phyloP scores from a whole-genome alignment of 306 rosid genomes.

The Medicago truncatula region MtrunA17r5.0-ANR NC_053044.1:34823501-34824000 shows the following conservation, averaged over 20 bases:
- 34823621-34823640: conserved; percentile 94
- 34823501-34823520: conserved; percentile 93
- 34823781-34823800: conserved; percentile 94
- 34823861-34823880: conserved; percentile 3
- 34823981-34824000: conserved; percentile 2
- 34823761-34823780: conserved; percentile 94
- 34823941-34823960: conserved; percentile 16
- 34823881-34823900: conserved; percentile 7
- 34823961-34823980: neutral
- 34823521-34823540: conserved; percentile 99
- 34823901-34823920: neutral
- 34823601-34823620: conserved; percentile 92
- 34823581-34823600: conserved; percentile 97
- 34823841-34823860: conserved; percentile 97
- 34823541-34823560: conserved; percentile 99
- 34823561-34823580: conserved; percentile 89
- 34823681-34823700: conserved; percentile 91
- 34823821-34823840: conserved; percentile 97
- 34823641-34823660: conserved; percentile 94
- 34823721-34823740: conserved; percentile 95
- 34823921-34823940: conserved; percentile 1
- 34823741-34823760: conserved; percentile 96
- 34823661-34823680: conserved; percentile 88
- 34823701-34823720: conserved; percentile 90
- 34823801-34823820: conserved; percentile 95